Base-by-base conservation (phyloP, 306 rosid genomes). In the Hippophae rhamnoides region DNA sequence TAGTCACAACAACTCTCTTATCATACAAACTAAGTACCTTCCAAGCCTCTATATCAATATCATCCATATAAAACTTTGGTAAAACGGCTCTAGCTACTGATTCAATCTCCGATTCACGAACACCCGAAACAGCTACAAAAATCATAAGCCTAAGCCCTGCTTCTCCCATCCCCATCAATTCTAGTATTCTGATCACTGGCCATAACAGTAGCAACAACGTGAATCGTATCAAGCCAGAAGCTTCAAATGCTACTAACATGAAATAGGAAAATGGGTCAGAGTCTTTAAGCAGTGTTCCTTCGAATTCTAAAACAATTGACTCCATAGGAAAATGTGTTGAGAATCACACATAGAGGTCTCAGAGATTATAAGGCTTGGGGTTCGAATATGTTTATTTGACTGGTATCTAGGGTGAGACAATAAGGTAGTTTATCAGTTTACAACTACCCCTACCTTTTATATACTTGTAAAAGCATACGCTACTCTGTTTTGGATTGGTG, bases 211-310 rank as follows among this genome's bases (percentile, higher is more conserved):
- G 64, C 73, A 92, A 46, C 63, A 80, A 0, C 0, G 78, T 74
- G 52, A 92, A 92, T 6, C 99, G 86, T 59, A 92, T 43, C 80
- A 88, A 54, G 50, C 99, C 90, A 0, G 96, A 85, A 0, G 95
- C 84, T 63, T 92, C 99, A 13, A 88, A 92, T 10, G 99, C 88
- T 5, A 88, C 75, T 26, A 92, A 49, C 96, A 88, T 83, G 81
- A 85, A 88, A 79, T 85, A 92, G 8, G 93, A 78, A 73, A 88
- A 92, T 0, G 78, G 51, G 62, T 84, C 84, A 0, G 75, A 41
- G 60, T 82, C 81, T 67, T 74, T 85, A 44, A 92, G 56, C 54
- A 92, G 88, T 6, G 89, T 72, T 13, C 96, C 99, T 77, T 92
- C 96, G 12, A 92, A 76, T 82, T 88, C 95, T 0, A 84, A 77